Percentiles rank a stretch among this genome's conserved stretches.
Evolutionary conservation across 139 green algal genomes (phyloP).

Genomic region (Dunaliella primolecta): DNA sequence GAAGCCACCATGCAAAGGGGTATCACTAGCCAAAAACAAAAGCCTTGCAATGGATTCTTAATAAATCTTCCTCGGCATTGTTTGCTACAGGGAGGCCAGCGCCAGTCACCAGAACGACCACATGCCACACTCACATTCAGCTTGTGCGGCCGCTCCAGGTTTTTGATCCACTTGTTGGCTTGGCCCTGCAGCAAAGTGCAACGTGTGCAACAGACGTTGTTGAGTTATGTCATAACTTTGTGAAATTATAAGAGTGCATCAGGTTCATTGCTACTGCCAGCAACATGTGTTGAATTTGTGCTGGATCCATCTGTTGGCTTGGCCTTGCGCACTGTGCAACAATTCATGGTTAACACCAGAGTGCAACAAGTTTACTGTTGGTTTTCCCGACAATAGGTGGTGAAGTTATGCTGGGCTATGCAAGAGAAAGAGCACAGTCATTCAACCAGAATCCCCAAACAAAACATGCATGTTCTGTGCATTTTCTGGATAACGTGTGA

Average conservation of each 20-base stretch:
- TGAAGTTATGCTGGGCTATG: too few species aligned
- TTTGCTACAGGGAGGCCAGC: neutral
- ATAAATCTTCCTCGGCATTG: neutral
- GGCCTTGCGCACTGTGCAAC: neutral
- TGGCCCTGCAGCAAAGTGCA: slow-evolving; percentile 13
- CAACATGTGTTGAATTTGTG: too few species aligned
- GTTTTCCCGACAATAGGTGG: too few species aligned
- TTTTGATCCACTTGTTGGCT: slow-evolving; percentile 79
- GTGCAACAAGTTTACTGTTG: neutral
- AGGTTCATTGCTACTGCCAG: too few species aligned
- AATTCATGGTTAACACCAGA: neutral
- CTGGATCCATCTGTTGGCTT: too few species aligned
- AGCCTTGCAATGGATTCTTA: neutral
- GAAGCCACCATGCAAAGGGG: too few species aligned
- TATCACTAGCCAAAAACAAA: too few species aligned
- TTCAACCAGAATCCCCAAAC: neutral
- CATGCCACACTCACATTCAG: slow-evolving; percentile 22
- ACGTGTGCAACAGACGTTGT: too few species aligned
- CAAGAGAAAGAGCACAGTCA: neutral
- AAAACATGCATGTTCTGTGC: neutral
- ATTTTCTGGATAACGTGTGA: neutral
- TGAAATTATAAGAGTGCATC: too few species aligned
- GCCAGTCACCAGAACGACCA: too few species aligned
- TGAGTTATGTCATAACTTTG: too few species aligned
- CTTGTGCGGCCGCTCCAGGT: slow-evolving; percentile 51